These are phyloP conservation scores for Raffaelea albimanens DNA, from an alignment of 2,329 filamentous ascomycete genomes.

Conservation along the genomic window DNA sequence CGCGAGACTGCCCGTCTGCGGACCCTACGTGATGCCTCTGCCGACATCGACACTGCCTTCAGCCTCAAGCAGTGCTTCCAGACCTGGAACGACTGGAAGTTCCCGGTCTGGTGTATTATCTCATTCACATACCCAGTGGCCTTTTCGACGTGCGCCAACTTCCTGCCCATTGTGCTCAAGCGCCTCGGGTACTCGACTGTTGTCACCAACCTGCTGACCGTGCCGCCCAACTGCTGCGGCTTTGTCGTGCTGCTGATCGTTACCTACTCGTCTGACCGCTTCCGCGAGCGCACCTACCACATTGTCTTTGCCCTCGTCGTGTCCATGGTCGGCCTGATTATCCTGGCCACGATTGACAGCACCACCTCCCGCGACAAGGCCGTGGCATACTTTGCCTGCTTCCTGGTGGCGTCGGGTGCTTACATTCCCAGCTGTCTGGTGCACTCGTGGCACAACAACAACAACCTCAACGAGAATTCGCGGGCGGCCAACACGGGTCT, in stretches of 20 bases:
- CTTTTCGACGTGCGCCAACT: slow-evolving; percentile 11
- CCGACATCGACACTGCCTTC: slow-evolving; percentile 9
- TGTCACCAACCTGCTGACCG: slow-evolving; percentile 14
- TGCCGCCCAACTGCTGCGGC: slow-evolving; percentile 12
- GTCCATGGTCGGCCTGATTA: slow-evolving; percentile 6
- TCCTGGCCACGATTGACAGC: slow-evolving; percentile 9
- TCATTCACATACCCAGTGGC: slow-evolving; percentile 11
- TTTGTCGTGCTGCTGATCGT: slow-evolving; percentile 9
- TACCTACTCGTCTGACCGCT: slow-evolving; percentile 12
- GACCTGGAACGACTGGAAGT: slow-evolving; percentile 6
- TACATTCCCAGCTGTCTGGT: slow-evolving; percentile 12
- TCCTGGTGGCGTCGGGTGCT: slow-evolving; percentile 10
- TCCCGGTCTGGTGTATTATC: slow-evolving; percentile 7
- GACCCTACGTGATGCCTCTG: slow-evolving; percentile 9
- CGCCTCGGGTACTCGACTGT: slow-evolving; percentile 12
- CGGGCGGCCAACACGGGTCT: slow-evolving; percentile 13
- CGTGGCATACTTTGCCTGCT: slow-evolving; percentile 13
- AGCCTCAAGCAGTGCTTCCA: slow-evolving; percentile 4
- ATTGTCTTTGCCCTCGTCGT: slow-evolving; percentile 7
- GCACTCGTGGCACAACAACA: slow-evolving; percentile 14
- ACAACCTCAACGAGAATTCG: slow-evolving; percentile 15
- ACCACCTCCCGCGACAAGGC: slow-evolving; percentile 3
- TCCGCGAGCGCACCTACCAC: slow-evolving; percentile 13
- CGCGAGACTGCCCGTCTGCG: slow-evolving; percentile 11
- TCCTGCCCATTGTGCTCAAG: slow-evolving; percentile 11